A percentile compares a stretch with the other conserved stretches of the same genome.
Evolutionary conservation across 2,329 filamentous ascomycete species (phyloP).

Genomic region (Capronia coronata): DNA sequence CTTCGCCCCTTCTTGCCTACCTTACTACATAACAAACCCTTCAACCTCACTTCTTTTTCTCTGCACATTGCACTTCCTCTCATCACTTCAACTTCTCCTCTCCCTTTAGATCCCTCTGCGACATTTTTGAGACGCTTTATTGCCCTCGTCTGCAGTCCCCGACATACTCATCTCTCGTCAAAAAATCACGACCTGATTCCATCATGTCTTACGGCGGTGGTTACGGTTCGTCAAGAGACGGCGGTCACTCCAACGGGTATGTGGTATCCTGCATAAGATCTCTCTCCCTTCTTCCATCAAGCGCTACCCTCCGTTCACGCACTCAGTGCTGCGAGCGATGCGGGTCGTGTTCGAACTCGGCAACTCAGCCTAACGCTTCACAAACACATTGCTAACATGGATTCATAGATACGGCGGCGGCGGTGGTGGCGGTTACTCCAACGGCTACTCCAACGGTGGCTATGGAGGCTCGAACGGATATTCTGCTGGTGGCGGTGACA

Average conservation of each 20-base stretch:
- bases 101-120: slow-evolving; percentile 13
- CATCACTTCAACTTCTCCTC: slow-evolving; percentile 27
- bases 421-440: slow-evolving; percentile 36
- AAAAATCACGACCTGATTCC: slow-evolving; percentile 27
- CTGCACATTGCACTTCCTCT: slow-evolving; percentile 14
- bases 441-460: slow-evolving; percentile 44
- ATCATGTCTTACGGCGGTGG: slow-evolving; percentile 63
- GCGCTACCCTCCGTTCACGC: too few relatives aligned
- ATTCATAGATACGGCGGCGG: slow-evolving; percentile 18
- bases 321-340: neutral
- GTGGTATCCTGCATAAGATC: slow-evolving; percentile 5
- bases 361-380: too few relatives aligned
- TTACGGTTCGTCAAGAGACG: slow-evolving; percentile 44
- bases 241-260: slow-evolving; percentile 31
- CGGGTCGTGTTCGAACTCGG: neutral
- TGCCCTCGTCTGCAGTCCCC: slow-evolving; percentile 13
- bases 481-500: slow-evolving; percentile 66
- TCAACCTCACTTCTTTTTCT: slow-evolving; percentile 8
- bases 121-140: slow-evolving; percentile 3
- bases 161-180: neutral
- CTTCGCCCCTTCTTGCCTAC: slow-evolving; percentile 17
- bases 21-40: slow-evolving; percentile 7
- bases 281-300: too few relatives aligned
- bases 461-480: slow-evolving; percentile 48
- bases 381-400: slow-evolving; percentile 10